Base-by-base conservation (phyloP, 805 yeast species). In the Lachancea meyersii region DNA sequence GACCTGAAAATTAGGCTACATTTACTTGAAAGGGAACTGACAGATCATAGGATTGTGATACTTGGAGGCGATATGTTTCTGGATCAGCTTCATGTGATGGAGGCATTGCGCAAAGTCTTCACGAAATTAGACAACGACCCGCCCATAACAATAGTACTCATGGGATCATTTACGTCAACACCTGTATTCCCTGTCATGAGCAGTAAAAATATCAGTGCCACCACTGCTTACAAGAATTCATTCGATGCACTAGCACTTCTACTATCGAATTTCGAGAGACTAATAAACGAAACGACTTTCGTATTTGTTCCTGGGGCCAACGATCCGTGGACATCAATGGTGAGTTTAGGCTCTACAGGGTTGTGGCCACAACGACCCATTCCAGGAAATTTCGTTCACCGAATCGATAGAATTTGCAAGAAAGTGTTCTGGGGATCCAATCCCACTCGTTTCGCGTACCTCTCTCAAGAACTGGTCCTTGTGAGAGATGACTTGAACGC, bases 301-400 rank as follows among this genome's bases (percentile, higher is more conserved):
- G 65, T 87, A 1, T 76, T 93, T 45, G 68, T 91, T 1, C 97
- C 97, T 0, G 97, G 98, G 1, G 77, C 78, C 32, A 84, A 86
- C 51, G 99, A 93, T 63, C 96, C 96, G 0, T 93, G 97, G 97
- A 80, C 80, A 27, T 76, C 93, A 1, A 69, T 80, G 42, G 75
- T 73, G 37, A 73, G 84, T 1, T 70, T 81, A 38, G 88, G 91
- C 3, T 69, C 80, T 0, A 61, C 71, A 35, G 63, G 76, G 1
- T 48, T 72, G 7, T 80, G 86, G 80, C 98, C 98, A 0, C 84
- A 82, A 54, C 67, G 70, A 16, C 71, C 79, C 0, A 72, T 93
- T 2, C 95, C 97, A 0, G 67, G 70, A 20, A 64, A 82, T 2
- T 89, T 91, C 57, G 78, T 85, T 3, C 77, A 72, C 44, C 70